A percentile compares a stretch with the other conserved stretches of the same genome.
phyloP scores from a whole-genome alignment of 2,329 filamentous ascomycete species.

The Orbilia ellipsospora region DNA sequence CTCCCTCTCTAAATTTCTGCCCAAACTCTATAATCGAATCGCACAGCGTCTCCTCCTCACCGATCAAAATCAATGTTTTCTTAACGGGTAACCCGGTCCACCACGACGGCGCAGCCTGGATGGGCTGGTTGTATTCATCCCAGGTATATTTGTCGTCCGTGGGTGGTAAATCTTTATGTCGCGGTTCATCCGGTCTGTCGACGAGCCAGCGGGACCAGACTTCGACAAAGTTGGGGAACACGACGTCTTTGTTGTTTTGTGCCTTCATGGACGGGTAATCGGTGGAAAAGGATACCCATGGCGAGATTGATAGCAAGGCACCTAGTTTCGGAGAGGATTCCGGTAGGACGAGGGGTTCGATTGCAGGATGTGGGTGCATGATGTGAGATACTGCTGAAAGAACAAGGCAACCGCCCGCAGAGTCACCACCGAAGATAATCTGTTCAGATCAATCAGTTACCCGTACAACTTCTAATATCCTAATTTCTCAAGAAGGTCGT shows the following conservation, averaged over 20 bases:
- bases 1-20: conserved; percentile 63
- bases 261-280: conserved; percentile 63
- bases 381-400: conserved; percentile 66
- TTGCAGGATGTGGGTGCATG: conserved; percentile 69
- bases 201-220: conserved; percentile 68
- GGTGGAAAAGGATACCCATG: conserved; percentile 69
- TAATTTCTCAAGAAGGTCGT: conserved; percentile 67
- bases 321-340: conserved; percentile 64
- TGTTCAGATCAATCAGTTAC: conserved; percentile 73
- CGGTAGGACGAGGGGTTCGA: conserved; percentile 62
- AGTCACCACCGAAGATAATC: conserved; percentile 68
- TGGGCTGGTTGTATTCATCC: conserved; percentile 69
- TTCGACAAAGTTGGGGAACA: conserved; percentile 63
- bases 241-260: conserved; percentile 68
- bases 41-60: conserved; percentile 69
- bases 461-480: conserved; percentile 87
- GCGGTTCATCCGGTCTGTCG: conserved; percentile 59
- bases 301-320: conserved; percentile 68
- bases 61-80: conserved; percentile 68
- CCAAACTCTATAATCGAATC: conserved; percentile 69
- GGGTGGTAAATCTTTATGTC: conserved; percentile 28
- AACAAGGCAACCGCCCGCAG: conserved; percentile 67
- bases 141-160: conserved; percentile 54
- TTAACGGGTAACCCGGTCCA: conserved; percentile 67
- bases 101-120: conserved; percentile 67